Conservation (phyloP, 176 grass and related monocot species). For the Musa troglodytarum region DNA sequence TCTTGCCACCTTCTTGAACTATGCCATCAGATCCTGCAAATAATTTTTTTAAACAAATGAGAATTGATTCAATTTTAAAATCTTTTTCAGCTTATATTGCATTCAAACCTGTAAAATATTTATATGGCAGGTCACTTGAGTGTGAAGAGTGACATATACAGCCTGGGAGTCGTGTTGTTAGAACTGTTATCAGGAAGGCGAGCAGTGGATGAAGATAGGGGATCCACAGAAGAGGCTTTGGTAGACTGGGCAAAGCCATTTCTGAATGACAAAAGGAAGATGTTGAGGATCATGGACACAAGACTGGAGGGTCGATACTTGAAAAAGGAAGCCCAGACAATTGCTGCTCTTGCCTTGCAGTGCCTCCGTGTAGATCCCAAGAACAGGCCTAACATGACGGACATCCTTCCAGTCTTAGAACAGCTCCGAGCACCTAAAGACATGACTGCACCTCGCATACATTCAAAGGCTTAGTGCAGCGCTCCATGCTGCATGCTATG, state of each 20-base stretch:
- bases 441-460: background rate
- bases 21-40: no score
- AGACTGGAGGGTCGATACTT: conserved; percentile 73
- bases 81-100: background rate
- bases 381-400: conserved; percentile 51
- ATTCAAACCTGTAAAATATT: background rate
- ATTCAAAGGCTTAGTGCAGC: background rate
- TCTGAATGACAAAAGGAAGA: conserved; percentile 37
- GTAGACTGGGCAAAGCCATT: conserved; percentile 76
- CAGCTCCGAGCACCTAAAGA: conserved; percentile 28
- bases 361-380: conserved; percentile 56
- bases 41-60: no score
- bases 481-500: no score
- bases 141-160: conserved; percentile 74
- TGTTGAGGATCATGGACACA: conserved; percentile 74
- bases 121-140: conserved; percentile 53
- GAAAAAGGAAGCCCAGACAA: conserved; percentile 59
- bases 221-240: conserved; percentile 27
- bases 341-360: conserved; percentile 47
- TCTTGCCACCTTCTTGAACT: no score
- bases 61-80: background rate
- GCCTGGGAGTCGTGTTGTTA: conserved; percentile 71
- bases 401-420: conserved; percentile 42
- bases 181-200: conserved; percentile 59
- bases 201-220: conserved; percentile 39